Evolutionary conservation across 1,284 basidiomycete species (phyloP), one percentile per base, ranked within the genome.

Genomic region (Ganoderma boninense): DNA sequence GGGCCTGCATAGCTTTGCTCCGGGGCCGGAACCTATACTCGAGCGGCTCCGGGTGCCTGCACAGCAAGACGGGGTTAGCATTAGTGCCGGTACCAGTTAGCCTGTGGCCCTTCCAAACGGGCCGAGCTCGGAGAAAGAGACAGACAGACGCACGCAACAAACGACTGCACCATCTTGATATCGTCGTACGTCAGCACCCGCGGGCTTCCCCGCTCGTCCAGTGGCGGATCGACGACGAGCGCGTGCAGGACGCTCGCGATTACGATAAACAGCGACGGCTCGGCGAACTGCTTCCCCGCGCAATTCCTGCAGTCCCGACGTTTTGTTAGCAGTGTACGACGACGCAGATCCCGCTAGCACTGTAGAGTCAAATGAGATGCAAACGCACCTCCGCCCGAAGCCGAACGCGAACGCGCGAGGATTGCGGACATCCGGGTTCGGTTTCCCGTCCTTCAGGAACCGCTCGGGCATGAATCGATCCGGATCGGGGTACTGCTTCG

Each of bases 361-460:
- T 2, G 2, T 13, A 40, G 4, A 7, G 10, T 20, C 26, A 14
- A 32, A 32, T 32, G 23, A 40, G 2, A 38, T 20, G 35, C 49
- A 14, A n/a, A 20, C 38, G 10, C 18, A 67, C 71, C 72, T 65
- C 16, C 74, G 52, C 8, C 69, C 69, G 63, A 68, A 74, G 2
- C 75, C 75, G 64, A 84, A 77, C 1, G 64, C 69, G 43, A 64
- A 61, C n/a, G 65, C 67, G 3, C 57, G 42, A 8, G 69, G 71
- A 35, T 70, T 61, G 16, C 56, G 64, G 7, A 71, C 64, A 8
- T 63, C 63, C 3, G 64, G 66, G 13, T 70, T 62, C 3, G 71
- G 64, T 56, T 65, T 56, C 1, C 69, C 72, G 7, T 73, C 71
- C 38, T 69, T 71, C 18, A 74, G 46, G 59, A 68, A 75, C 26